phyloP scores from a whole-genome alignment of 164 flowering plant species.

The Liquidambar formosana region DNA sequence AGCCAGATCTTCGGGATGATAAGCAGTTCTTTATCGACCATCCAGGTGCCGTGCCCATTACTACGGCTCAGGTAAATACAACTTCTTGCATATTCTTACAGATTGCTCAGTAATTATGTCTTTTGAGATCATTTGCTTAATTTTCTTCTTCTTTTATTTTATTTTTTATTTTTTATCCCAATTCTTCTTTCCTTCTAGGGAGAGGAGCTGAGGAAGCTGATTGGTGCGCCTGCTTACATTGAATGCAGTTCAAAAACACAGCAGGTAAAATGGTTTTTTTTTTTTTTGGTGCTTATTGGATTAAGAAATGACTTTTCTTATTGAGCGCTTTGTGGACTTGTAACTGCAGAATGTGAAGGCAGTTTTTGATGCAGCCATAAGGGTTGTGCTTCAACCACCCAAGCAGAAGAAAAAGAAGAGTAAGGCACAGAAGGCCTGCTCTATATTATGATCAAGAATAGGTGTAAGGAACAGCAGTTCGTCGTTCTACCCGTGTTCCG shows the following conservation, averaged over 20 bases:
- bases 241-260: slow-evolving; percentile 79
- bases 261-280: slow-evolving; percentile 33
- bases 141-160: neutral
- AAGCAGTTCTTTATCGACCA: slow-evolving; percentile 70
- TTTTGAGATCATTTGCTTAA: neutral
- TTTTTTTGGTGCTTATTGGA: neutral
- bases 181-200: slow-evolving; percentile 33
- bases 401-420: slow-evolving; percentile 70
- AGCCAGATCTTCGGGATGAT: slow-evolving; percentile 69
- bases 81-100: neutral
- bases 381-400: slow-evolving; percentile 76
- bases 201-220: slow-evolving; percentile 66
- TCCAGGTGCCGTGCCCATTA: slow-evolving; percentile 70
- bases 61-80: slow-evolving; percentile 53
- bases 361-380: slow-evolving; percentile 68
- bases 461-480: slow-evolving; percentile 18
- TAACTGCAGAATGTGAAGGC: slow-evolving; percentile 58
- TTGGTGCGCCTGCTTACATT: slow-evolving; percentile 62
- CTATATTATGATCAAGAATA: slow-evolving; percentile 44
- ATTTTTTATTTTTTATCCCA: neutral
- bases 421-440: slow-evolving; percentile 62
- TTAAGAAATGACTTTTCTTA: neutral
- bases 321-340: neutral
- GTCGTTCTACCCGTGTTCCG: neutral
- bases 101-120: neutral